Base-by-base conservation (phyloP, 1,284 basidiomycete species). In the Heliocybe sulcata region DNA sequence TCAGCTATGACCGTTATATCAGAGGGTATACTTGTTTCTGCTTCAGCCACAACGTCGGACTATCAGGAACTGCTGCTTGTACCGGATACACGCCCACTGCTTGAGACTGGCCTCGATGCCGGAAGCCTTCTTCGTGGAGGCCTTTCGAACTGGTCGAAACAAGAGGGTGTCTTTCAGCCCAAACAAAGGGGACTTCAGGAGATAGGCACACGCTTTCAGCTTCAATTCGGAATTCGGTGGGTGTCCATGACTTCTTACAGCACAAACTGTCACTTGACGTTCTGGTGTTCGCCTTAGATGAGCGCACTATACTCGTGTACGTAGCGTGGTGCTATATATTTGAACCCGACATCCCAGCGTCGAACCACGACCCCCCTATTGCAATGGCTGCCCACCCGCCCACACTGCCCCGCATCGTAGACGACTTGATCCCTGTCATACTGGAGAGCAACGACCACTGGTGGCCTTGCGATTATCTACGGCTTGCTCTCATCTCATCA, bases 341-440 rank as follows among this genome's bases (percentile, higher is more conserved):
- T 49, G 23, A 25, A 26, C 8, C 12, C 10, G 23, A 26, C 20
- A 23, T 14, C 47, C 27, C 47, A 6, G 27, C 29, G 29, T 6
- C 47, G 27, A 49, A 25, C 47, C 47, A 26, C 11, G 12, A 16
- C 47, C 20, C 47, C 27, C 47, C 47, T 4, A 26, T 49, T 29
- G 47, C 47, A 3, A 49, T 49, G 47, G n/a, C 12, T 11, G 6
- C 22, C 27, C 47, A 25, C 8, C 6, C 9, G 3, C 20, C 3
- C 20, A 4, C 47, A 4, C 23, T 49, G 20, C 38, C 52, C 20
- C 62, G 60, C 49, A 71, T 81, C 59, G 66, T 78, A 58, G 73
- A 78, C 63, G 80, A 83, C 65, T 72, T 82, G 49, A 72, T 82
- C 51, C 74, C 74, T 27, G 62, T 78, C 59, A 77, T 83, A 52